phyloP scores from a whole-genome alignment of 1,139 yeast species.

The Lodderomyces elongisporus region DNA sequence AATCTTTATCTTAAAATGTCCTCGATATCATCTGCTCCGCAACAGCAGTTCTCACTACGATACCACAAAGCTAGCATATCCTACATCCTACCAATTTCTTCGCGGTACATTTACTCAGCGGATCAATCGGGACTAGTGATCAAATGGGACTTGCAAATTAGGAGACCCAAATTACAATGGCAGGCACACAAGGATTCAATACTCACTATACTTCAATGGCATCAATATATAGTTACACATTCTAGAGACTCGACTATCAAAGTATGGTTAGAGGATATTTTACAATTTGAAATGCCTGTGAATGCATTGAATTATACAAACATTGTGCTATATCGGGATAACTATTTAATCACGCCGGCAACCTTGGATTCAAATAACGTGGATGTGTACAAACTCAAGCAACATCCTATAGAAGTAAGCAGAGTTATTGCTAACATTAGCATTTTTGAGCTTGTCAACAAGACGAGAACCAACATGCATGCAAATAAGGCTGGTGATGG shows the following conservation, averaged over 20 bases:
- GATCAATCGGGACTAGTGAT: constrained; percentile 36
- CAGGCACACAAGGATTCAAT: constrained; percentile 47
- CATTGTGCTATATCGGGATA: constrained; percentile 28
- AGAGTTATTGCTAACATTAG: constrained; percentile 26
- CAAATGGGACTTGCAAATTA: constrained; percentile 46
- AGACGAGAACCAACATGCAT: neutral
- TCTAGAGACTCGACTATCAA: constrained; percentile 49
- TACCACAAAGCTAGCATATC: constrained; percentile 9
- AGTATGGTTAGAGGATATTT: constrained; percentile 36
- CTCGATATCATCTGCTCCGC: no score
- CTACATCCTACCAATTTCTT: constrained; percentile 4
- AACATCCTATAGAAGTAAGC: constrained; percentile 11
- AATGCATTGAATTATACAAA: constrained; percentile 56
- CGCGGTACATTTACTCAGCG: constrained; percentile 1
- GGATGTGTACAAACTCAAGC: constrained; percentile 41
- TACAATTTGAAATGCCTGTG: constrained; percentile 31
- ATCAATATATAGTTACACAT: constrained; percentile 44
- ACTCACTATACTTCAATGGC: constrained; percentile 35
- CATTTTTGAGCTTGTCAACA: constrained; percentile 16
- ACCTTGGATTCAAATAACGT: constrained; percentile 48
- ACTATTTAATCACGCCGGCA: constrained; percentile 44
- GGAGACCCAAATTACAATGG: constrained; percentile 44
- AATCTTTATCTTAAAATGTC: no score
- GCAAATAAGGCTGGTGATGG: neutral
- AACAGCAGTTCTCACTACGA: constrained; percentile 9